Evolutionary conservation across 225 moss, liverwort and hornwort genomes (phyloP).

Genomic region (Lunularia cruciata): DNA sequence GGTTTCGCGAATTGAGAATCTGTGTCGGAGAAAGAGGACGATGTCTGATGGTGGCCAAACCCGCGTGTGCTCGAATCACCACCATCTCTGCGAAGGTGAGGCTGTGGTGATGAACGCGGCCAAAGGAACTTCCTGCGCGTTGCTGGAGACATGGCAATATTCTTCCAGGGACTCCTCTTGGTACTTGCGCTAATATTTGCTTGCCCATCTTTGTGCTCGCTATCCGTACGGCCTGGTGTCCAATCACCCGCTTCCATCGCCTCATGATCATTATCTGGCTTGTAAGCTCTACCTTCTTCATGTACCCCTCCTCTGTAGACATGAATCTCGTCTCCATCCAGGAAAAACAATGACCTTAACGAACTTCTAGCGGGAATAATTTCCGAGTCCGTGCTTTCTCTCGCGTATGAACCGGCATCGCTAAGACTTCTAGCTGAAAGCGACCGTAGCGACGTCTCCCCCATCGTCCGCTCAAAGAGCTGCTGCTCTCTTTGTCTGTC

Average conservation of each 20-base stretch:
- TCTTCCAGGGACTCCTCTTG: slow-evolving; percentile 20
- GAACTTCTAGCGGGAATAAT: slow-evolving; percentile 16
- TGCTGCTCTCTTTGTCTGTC: neutral
- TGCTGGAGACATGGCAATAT: slow-evolving; percentile 19
- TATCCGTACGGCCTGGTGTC: slow-evolving; percentile 1
- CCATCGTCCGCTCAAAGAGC: neutral
- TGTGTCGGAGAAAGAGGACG: slow-evolving; percentile 16
- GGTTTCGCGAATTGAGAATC: slow-evolving; percentile 10
- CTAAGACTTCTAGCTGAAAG: slow-evolving; percentile 8
- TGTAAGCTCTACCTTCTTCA: slow-evolving; percentile 6
- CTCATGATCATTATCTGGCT: slow-evolving; percentile 19
- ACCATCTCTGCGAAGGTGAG: neutral
- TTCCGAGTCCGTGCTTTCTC: slow-evolving; percentile 13
- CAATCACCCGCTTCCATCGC: neutral
- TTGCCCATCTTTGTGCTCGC: slow-evolving; percentile 5
- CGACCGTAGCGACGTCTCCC: neutral
- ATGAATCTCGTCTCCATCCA: slow-evolving; percentile 4
- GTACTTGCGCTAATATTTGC: neutral
- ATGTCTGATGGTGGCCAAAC: neutral
- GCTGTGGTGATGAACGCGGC: slow-evolving; percentile 26
- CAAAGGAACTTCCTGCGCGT: slow-evolving; percentile 26
- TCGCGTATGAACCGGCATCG: slow-evolving; percentile 16
- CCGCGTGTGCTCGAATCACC: neutral
- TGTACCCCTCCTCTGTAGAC: neutral
- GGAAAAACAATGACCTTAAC: slow-evolving; percentile 7